A percentile compares a stretch with the other conserved stretches of the same genome.
Conservation (phyloP, 2,329 filamentous ascomycete species). For the Claviceps pusilla region DNA sequence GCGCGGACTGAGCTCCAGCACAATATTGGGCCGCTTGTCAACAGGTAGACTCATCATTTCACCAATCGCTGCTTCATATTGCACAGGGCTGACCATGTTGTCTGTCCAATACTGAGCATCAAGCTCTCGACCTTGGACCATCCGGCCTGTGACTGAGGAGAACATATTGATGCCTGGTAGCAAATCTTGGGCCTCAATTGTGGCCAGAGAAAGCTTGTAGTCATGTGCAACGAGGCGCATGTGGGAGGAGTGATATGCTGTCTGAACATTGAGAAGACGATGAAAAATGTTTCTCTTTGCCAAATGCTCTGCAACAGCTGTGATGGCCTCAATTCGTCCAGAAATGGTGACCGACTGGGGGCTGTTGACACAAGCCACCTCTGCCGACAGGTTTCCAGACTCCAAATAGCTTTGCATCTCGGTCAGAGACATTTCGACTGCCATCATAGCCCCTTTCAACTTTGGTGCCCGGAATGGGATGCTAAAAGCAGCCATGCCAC, state of each 20-base stretch:
- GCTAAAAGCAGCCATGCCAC: conserved; percentile 21
- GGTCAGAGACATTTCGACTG: conserved; percentile 18
- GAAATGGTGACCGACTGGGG: conserved; percentile 29
- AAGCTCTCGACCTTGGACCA: conserved; percentile 14
- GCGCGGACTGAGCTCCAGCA: conserved; percentile 28
- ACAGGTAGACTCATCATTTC: conserved; percentile 16
- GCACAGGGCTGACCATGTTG: conserved; percentile 31
- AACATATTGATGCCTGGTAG: conserved; percentile 19
- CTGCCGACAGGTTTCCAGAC: conserved; percentile 9
- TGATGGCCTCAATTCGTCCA: conserved; percentile 20
- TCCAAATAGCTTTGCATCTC: conserved; percentile 16
- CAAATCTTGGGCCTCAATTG: conserved; percentile 9
- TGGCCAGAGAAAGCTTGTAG: conserved; percentile 18
- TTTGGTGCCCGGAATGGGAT: conserved; percentile 14
- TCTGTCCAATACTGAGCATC: conserved; percentile 28
- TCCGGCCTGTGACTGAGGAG: conserved; percentile 24
- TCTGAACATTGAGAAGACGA: conserved; percentile 21
- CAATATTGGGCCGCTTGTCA: conserved; percentile 17
- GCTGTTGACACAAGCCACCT: conserved; percentile 31
- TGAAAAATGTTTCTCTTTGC: conserved; percentile 17
- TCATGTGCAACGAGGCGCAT: conserved; percentile 24
- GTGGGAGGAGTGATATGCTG: conserved; percentile 31
- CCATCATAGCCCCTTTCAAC: conserved; percentile 27
- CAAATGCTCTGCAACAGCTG: conserved; percentile 18
- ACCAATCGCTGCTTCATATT: conserved; percentile 26